Percentiles rank a stretch among this genome's conserved stretches.
These are phyloP conservation scores for Lizonia empirigonia DNA, from an alignment of 2,329 filamentous ascomycete species.

Conservation along the genomic window DNA sequence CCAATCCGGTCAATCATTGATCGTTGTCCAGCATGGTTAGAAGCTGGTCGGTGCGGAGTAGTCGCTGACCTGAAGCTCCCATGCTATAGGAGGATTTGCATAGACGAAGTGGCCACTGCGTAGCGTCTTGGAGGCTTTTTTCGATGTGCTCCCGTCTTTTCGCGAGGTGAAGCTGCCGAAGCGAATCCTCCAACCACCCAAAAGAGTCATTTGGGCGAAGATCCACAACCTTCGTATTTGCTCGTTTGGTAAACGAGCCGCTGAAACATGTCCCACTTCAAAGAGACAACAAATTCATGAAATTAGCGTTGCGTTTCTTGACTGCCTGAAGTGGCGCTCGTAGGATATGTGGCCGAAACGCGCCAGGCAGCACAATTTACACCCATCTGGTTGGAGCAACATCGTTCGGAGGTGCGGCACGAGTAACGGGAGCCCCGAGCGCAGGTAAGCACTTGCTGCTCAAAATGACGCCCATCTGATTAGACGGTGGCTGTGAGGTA, in stretches of 20 bases:
- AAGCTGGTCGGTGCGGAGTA: conserved; percentile 27
- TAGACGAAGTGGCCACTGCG: conserved; percentile 19
- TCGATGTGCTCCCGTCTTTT: conserved; percentile 22
- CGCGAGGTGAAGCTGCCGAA: conserved; percentile 22
- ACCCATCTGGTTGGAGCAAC: conserved; percentile 32
- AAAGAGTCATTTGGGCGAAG: conserved; percentile 1
- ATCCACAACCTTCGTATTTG: conserved; percentile 13
- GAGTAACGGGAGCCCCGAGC: conserved; percentile 23
- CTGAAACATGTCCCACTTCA: conserved; percentile 7
- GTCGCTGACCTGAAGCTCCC: conserved; percentile 29
- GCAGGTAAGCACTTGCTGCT: conserved; percentile 24
- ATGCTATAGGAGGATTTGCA: conserved; percentile 32
- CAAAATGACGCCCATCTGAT: conserved; percentile 30
- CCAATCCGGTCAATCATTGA: conserved; percentile 15
- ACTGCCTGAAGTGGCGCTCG: conserved; percentile 16
- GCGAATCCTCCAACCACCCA: not conserved
- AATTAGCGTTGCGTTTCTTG: conserved; percentile 16
- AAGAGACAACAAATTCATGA: conserved; percentile 5
- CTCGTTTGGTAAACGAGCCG: not conserved
- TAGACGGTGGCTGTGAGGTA: conserved; percentile 35
- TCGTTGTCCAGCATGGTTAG: conserved; percentile 13
- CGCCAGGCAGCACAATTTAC: conserved; percentile 42
- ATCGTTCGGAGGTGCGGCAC: conserved; percentile 25
- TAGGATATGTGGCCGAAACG: conserved; percentile 22
- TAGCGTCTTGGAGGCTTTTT: conserved; percentile 28